Percentiles rank a stretch among this genome's conserved stretches.
phyloP scores from a whole-genome alignment of 2,329 filamentous ascomycete species.

The Ustulina deusta region DNA sequence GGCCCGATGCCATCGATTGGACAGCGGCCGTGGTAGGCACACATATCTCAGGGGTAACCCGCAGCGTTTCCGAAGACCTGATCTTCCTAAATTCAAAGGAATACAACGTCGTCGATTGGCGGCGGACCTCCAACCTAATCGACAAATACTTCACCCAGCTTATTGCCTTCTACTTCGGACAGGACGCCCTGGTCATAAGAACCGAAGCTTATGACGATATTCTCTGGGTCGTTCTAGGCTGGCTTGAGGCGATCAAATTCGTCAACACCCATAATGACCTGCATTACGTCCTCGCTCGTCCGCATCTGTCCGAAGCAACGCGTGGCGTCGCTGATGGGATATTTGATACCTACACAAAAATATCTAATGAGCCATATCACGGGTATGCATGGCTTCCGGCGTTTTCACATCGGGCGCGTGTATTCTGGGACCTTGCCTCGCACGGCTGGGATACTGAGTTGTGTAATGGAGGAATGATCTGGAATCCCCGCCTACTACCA shows the following conservation, averaged over 20 bases:
- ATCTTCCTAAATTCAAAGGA: slow-evolving; percentile 50
- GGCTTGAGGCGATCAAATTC: slow-evolving; percentile 86
- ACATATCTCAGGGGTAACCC: slow-evolving; percentile 78
- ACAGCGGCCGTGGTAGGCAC: slow-evolving; percentile 88
- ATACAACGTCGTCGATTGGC: slow-evolving; percentile 55
- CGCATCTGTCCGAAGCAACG: slow-evolving; percentile 34
- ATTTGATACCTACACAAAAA: slow-evolving; percentile 2
- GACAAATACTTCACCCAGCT: slow-evolving; percentile 84
- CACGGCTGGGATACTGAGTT: slow-evolving; percentile 84
- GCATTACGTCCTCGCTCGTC: slow-evolving; percentile 62
- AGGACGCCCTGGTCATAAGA: slow-evolving; percentile 80
- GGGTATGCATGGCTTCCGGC: slow-evolving; percentile 79
- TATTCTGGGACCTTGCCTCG: slow-evolving; percentile 87
- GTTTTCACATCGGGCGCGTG: slow-evolving; percentile 83
- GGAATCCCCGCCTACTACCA: slow-evolving; percentile 82
- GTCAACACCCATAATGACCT: slow-evolving; percentile 74
- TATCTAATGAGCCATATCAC: slow-evolving; percentile 72
- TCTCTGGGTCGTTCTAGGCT: slow-evolving; percentile 92
- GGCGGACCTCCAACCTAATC: slow-evolving; percentile 79
- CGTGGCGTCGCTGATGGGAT: slow-evolving; percentile 45
- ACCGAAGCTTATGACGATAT: slow-evolving; percentile 90
- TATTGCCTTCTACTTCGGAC: slow-evolving; percentile 84
- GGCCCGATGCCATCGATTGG: slow-evolving; percentile 92
- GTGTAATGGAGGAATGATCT: slow-evolving; percentile 89
- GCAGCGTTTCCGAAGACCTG: slow-evolving; percentile 74